Base-by-base conservation (phyloP, 805 yeast genomes). In the Pichia occidentalis region DNA sequence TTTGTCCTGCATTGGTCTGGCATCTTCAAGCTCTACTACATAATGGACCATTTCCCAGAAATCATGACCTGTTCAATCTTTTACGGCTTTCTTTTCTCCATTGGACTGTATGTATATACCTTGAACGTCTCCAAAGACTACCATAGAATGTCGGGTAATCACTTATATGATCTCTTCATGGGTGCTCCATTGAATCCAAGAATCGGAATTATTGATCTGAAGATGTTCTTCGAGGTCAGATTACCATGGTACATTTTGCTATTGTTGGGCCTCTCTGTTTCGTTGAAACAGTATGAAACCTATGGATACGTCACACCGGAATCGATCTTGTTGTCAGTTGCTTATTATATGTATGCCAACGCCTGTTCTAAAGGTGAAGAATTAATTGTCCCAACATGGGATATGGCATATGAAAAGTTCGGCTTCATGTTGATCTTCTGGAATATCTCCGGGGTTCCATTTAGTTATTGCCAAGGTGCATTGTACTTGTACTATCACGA, bases 381-480 rank as follows among this genome's bases (percentile, higher is more conserved):
- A 60, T 69, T 90, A 52, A 92, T 92, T 59, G 95, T 88, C 46
- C 95, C 97, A 51, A 84, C 95, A 14, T 92, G 98, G 97, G 98
- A 92, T 62, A 90, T 92, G 97, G 96, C 95, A 23, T 92, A 92
- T 63, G 98, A 92, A 63, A 92, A 92, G 65, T 92, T 92, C 54
- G 98, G 98, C n/a, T 92, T 92, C 70, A 88, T 92, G 97, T 75
- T 92, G 49, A 77, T 88, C 52, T 92, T 92, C 71, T 92, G 98
- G 98, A 92, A 92, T 67, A 86, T 92, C 60, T 96, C 97, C 23
- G 98, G 98, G 53, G 98, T 92, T 29, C 98, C 98, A 34, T 92
- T 80, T 77, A 90, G 97, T 29, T 92, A 92, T 68, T 86, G 97
- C 63, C 96, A 87, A 57, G 81, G 94, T 61, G 85, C 95, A 9